A percentile compares a stretch with the other conserved stretches of the same genome.
Evolutionary conservation across 1,139 yeast genomes (phyloP).

Genomic region (Candida smagusa): DNA sequence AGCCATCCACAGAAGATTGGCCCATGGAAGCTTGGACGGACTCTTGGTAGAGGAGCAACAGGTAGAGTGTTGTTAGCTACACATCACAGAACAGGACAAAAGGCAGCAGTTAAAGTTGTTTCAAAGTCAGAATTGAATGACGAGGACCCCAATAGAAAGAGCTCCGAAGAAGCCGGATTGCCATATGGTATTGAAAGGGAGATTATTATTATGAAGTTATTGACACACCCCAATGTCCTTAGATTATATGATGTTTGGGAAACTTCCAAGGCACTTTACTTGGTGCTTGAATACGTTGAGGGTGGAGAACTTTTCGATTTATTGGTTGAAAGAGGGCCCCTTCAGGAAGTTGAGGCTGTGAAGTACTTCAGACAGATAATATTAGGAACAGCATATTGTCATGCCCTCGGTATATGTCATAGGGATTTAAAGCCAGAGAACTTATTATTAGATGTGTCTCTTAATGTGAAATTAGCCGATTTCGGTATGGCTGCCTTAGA

Average conservation of each 20-base stretch:
- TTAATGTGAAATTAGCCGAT: conserved; percentile 75
- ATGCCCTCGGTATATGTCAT: conserved; percentile 76
- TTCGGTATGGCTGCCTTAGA: conserved; percentile 88
- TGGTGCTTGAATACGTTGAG: conserved; percentile 77
- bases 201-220: conserved; percentile 75
- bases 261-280: conserved; percentile 67
- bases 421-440: conserved; percentile 82
- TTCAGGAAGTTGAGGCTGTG: conserved; percentile 71
- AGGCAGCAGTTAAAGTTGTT: conserved; percentile 80
- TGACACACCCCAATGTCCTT: conserved; percentile 74
- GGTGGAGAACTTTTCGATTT: conserved; percentile 81
- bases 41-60: conserved; percentile 79
- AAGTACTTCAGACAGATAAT: conserved; percentile 73
- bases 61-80: conserved; percentile 77
- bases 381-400: conserved; percentile 79
- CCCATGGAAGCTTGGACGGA: conserved; percentile 78
- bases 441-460: conserved; percentile 59
- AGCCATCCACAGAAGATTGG: conserved; percentile 55
- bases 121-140: conserved; percentile 57
- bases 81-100: conserved; percentile 63
- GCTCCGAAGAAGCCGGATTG: conserved; percentile 48
- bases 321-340: conserved; percentile 75
- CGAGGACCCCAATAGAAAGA: conserved; percentile 29
- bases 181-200: conserved; percentile 84
- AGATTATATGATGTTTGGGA: conserved; percentile 83